Conservation (phyloP, 805 yeast species). For the Zygoascus bituminiphila region DNA sequence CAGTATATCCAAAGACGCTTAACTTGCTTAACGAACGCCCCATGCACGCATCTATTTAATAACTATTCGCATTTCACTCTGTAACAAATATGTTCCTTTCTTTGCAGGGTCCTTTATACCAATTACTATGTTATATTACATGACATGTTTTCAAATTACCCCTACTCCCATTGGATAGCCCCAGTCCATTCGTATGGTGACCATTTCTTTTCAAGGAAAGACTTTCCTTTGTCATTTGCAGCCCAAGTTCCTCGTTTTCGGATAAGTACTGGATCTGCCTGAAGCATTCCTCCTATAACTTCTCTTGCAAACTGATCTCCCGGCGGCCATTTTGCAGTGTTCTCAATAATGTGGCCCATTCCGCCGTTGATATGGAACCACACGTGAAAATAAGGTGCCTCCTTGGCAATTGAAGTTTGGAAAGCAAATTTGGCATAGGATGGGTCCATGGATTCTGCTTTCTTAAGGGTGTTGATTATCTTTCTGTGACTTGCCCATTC, state of each 20-base stretch:
- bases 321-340: slow-evolving; percentile 35
- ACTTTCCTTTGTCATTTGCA: slow-evolving; percentile 25
- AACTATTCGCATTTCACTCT: background rate
- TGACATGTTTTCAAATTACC: background rate
- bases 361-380: slow-evolving; percentile 44
- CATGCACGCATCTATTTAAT: background rate
- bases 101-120: background rate
- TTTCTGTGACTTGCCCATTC: slow-evolving; percentile 35
- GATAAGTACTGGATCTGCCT: slow-evolving; percentile 31
- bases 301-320: slow-evolving; percentile 39
- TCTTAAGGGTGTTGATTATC: slow-evolving; percentile 33
- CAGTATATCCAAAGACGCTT: background rate
- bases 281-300: slow-evolving; percentile 40
- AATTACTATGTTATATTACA: background rate
- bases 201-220: slow-evolving; percentile 30
- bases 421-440: slow-evolving; percentile 22
- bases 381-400: slow-evolving; percentile 44
- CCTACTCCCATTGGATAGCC: background rate
- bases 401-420: slow-evolving; percentile 34
- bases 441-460: slow-evolving; percentile 16
- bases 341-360: slow-evolving; percentile 43
- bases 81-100: too few relatives aligned
- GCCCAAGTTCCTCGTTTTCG: slow-evolving; percentile 29
- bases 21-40: background rate
- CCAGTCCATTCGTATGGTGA: slow-evolving; percentile 31